Base-by-base conservation (phyloP, 352 stramenopile genomes). In the Sclerospora graminicola region DNA sequence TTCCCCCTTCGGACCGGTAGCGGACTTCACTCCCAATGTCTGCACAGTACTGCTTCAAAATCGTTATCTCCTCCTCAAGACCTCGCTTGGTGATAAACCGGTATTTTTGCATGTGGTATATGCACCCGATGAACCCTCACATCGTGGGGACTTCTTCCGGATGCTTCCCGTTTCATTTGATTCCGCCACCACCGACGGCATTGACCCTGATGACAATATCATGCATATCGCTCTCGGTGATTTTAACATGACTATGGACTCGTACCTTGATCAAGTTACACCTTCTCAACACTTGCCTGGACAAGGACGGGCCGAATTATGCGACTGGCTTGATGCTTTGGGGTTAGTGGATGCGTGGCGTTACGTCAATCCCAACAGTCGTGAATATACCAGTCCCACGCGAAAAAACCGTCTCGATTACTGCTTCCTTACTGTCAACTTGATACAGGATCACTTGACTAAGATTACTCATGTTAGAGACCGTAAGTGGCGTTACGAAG, bases 401-500 rank as follows among this genome's bases (percentile, higher is more conserved):
- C 33, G 51, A 0, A 51, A 45, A 9, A 51, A 49, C n/a, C 39
- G 51, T 0, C n/a, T 54, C 2, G 39, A 54, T 8, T 51, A 54
- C 14, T 59, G 51, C 16, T 54, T 54, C 14, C 3, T 59, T 1
- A 48, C 40, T 5, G 44, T 45, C 0, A 21, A 50, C 27, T 32
- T 59, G 3, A 8, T 54, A 11, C 32, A 50, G 8, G 11, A 47
- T 8, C 32, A 59, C 16, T 14, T 59, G 4, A 39, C 16, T 9
- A 36, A 19, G 7, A 14, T 48, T 1, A 16, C 15, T 1, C 40
- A 55, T 37, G 30, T 55, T 4, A 10, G 35, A 2, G 44, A 60
- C n/a, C n/a, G 20, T 0, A 39, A 47, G 9, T 60, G 51, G 44
- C 33, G 49, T 20, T 48, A 28, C 13, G 45, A 60, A 44, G 45